Base-by-base conservation (phyloP, 2,329 filamentous ascomycete species). In the Uncinocarpus reesii region DNA sequence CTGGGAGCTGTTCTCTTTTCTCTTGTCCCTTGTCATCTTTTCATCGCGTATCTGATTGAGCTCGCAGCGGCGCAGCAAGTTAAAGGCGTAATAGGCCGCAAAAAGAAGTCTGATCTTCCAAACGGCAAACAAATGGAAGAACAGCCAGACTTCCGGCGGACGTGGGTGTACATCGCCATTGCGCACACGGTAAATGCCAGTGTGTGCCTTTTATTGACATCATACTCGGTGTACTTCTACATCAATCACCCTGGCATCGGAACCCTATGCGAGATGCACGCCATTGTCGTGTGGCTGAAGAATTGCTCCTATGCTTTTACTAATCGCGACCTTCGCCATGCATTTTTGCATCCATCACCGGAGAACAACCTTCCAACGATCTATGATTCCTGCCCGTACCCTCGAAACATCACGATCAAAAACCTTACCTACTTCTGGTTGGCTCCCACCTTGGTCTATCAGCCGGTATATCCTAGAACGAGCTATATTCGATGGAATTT, bases 351-450 rank as follows among this genome's bases (percentile, higher is more conserved):
- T 60, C 85, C 87, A 47, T 80, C 84, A 50, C 60, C 64, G 8
- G 76, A 82, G 43, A 78, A 80, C 38, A 75, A 78, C 20, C 71
- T 95, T 3, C 92, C 92, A 0, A 81, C 86, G 31, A 73, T 96
- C 20, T 98, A 96, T 70, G 72, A 76, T 10, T 63, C 78, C 47
- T 94, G 88, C 59, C 86, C 90, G 0, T 98, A 98, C 63, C 92
- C 92, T 0, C 69, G 78, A 41, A 98, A 96, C 65, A 86, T 98
- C 65, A 94, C 88, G 2, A 75, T 95, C 56, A 69, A 75, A 43
- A 98, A 96, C 62, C 72, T 98, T 21, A 79, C 79, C 50, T 98
- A 96, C 69, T 98, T 98, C 65, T 96, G 92, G 90, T 90, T 89
- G 81, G 92, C 90, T 0, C 92, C 92, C 0, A 98, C 92, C 0